These are phyloP conservation scores for Tulasnella sp. DNA, from an alignment of 768 basidiomycete species.

Conservation along the genomic window DNA sequence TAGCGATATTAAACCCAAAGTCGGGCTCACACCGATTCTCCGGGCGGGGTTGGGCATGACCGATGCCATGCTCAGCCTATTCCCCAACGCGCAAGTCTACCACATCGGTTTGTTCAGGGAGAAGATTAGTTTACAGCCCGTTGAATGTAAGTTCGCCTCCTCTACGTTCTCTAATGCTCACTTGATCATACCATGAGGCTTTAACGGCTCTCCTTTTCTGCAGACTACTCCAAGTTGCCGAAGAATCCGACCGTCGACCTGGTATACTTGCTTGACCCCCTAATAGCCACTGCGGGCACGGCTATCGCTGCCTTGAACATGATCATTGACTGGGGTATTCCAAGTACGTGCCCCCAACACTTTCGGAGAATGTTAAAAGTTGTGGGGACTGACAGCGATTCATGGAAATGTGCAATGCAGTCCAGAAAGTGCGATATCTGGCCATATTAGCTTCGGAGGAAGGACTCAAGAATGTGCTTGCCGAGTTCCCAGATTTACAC, in stretches of 20 bases:
- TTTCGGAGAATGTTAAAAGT: neutral
- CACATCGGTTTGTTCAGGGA: slow-evolving; percentile 90
- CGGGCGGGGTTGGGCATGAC: slow-evolving; percentile 94
- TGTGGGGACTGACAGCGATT: slow-evolving; percentile 3
- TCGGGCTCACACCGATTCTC: slow-evolving; percentile 89
- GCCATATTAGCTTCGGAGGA: slow-evolving; percentile 76
- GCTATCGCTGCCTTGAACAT: slow-evolving; percentile 85
- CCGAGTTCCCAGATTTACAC: slow-evolving; percentile 77
- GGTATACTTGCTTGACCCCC: slow-evolving; percentile 87
- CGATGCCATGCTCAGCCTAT: slow-evolving; percentile 80
- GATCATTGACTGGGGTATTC: slow-evolving; percentile 82
- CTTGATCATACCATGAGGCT: neutral
- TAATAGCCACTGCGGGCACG: slow-evolving; percentile 94
- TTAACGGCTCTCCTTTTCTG: slow-evolving; percentile 6
- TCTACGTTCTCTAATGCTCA: neutral
- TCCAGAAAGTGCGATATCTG: slow-evolving; percentile 76
- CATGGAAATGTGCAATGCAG: slow-evolving; percentile 43
- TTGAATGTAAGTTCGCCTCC: slow-evolving; percentile 65
- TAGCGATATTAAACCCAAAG: slow-evolving; percentile 67
- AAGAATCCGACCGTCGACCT: slow-evolving; percentile 72
- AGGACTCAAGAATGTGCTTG: slow-evolving; percentile 69
- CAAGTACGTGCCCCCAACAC: slow-evolving; percentile 50
- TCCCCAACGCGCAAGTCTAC: slow-evolving; percentile 87
- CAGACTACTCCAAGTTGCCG: slow-evolving; percentile 94
- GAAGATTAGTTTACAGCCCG: slow-evolving; percentile 83